Evolutionary conservation across 2,329 filamentous ascomycete species (phyloP).

Genomic region (Diaporthe amygdali): DNA sequence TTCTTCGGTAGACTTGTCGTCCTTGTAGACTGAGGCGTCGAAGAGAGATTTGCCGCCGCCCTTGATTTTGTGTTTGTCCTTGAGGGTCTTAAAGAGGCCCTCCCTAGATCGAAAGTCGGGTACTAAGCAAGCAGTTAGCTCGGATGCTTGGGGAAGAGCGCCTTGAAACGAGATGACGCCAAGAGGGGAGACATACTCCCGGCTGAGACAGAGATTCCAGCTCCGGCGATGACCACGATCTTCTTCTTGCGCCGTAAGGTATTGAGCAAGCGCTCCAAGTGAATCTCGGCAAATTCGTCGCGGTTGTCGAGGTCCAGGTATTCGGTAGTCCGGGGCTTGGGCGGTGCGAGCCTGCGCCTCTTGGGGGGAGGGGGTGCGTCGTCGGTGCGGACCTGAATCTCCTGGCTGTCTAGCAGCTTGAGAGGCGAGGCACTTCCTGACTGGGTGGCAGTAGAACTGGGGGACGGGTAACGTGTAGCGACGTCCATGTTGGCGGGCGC

Average conservation of each 20-base stretch:
- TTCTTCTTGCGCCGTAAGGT: constrained; percentile 89
- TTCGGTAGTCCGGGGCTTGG: constrained; percentile 75
- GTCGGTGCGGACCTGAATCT: constrained; percentile 53
- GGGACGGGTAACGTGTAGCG: constrained; percentile 57
- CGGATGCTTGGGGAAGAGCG: constrained; percentile 1
- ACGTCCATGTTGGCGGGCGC: constrained; percentile 39
- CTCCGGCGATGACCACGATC: constrained; percentile 95
- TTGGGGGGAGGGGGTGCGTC: constrained; percentile 72
- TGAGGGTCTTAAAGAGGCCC: constrained; percentile 86
- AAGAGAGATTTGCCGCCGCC: constrained; percentile 95
- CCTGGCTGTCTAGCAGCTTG: constrained; percentile 46
- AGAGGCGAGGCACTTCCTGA: constrained; percentile 59
- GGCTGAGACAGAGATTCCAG: constrained; percentile 95
- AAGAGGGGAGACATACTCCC: constrained; percentile 69
- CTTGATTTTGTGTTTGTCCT: constrained; percentile 88
- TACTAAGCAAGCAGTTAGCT: constrained; percentile 54
- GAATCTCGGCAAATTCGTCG: constrained; percentile 56
- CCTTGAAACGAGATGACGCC: neutral
- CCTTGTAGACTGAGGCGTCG: constrained; percentile 96
- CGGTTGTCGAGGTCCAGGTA: constrained; percentile 72
- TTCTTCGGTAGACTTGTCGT: constrained; percentile 83
- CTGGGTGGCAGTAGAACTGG: constrained; percentile 48
- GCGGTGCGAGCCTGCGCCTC: constrained; percentile 69
- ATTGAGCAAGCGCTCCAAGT: constrained; percentile 75
- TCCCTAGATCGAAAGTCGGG: constrained; percentile 94